Base-by-base conservation (phyloP, 140 eudicot species). In the Senecio squalidus region DNA sequence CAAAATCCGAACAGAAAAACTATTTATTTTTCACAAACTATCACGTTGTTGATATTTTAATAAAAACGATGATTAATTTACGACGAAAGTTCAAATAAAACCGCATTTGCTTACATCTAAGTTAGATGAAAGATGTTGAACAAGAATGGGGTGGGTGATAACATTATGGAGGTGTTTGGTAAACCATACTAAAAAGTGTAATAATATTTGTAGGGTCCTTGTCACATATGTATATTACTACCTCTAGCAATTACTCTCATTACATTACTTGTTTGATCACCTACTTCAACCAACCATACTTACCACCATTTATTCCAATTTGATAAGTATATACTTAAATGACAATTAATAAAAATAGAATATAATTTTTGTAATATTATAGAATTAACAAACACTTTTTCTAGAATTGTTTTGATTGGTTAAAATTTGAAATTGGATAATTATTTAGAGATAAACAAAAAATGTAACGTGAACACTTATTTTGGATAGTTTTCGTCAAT, bases 221-320 rank as follows among this genome's bases (percentile, higher is more conserved):
- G 26, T 64, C 57, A 57, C 62, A 30, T 56, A 57, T 47, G 55
- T 60, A 72, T 72, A 72, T 48, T 63, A 43, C 77, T 72, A 72
- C 67, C 67, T 64, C 71, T 55, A 63, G 55, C 66, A 63, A 64
- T 71, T 63, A 71, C 72, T 72, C 65, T 71, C 27, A 5, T 9
- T 10, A 22, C 26, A 38, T 29, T 34, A 53, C 65, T 29, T 63
- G 62, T 39, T 70, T 41, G 77, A 72, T 72, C 67, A 72, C 67
- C 78, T 36, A 72, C 72, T 72, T 48, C 62, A 48, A 38, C 78
- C 27, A 64, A 48, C 73, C 43, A 47, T 27, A 38, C 59, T 25
- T 36, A 34, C 36, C 55, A 46, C 20, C 67, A 64, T 71, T 64
- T 64, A 64, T 49, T 45, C 62, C 17, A 1, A 25, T 47, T 18